phyloP scores from a whole-genome alignment of 2,329 filamentous ascomycete genomes.

The Volutella citrinella region DNA sequence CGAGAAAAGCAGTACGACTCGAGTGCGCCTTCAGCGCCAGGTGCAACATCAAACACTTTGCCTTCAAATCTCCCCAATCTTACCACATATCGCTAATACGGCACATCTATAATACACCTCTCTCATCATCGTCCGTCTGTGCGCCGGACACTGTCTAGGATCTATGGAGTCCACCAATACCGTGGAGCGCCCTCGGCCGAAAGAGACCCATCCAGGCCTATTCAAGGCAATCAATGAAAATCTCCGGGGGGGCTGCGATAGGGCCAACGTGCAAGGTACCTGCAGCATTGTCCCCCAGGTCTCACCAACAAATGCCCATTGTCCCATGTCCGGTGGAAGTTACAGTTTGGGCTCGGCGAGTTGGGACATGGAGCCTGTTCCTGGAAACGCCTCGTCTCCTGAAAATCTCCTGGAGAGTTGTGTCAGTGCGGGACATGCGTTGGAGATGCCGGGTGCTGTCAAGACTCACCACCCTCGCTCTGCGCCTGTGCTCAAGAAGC shows the following conservation, averaged over 20 bases:
- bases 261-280: slow-evolving; percentile 2
- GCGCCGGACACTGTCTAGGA: slow-evolving; percentile 12
- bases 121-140: slow-evolving; percentile 14
- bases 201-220: too few relatives aligned
- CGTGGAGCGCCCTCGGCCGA: slow-evolving; percentile 7
- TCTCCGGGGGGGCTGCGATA: too few relatives aligned
- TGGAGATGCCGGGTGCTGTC: neutral
- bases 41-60: slow-evolving; percentile 1
- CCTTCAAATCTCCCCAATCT: neutral
- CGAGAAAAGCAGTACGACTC: neutral
- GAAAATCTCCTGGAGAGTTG: slow-evolving; percentile 41
- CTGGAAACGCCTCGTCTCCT: slow-evolving; percentile 55
- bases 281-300: slow-evolving; percentile 3
- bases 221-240: too few relatives aligned
- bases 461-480: slow-evolving; percentile 84
- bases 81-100: slow-evolving; percentile 2
- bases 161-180: slow-evolving; percentile 11
- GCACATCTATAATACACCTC: too few relatives aligned
- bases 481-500: slow-evolving; percentile 73
- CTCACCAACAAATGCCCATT: slow-evolving; percentile 6
- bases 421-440: slow-evolving; percentile 15
- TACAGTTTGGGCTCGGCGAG: slow-evolving; percentile 31
- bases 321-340: slow-evolving; percentile 5
- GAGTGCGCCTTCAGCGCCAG: too few relatives aligned
- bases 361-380: slow-evolving; percentile 35